Conservation (phyloP, 441 rosid genomes). For the Populus hybrid region DNA sequence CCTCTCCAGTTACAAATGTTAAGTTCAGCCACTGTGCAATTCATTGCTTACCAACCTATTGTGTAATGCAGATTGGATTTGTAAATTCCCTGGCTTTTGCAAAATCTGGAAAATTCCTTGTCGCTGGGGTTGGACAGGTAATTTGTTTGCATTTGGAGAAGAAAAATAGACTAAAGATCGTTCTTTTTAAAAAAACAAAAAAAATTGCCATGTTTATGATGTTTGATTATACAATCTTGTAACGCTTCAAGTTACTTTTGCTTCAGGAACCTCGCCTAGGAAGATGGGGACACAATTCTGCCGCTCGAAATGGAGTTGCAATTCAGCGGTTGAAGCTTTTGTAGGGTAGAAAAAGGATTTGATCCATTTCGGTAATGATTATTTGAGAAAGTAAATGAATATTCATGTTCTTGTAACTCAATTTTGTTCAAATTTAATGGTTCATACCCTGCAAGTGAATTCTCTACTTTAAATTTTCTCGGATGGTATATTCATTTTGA, state of each 20-base stretch:
- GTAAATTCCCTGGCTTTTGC: conserved; percentile 92
- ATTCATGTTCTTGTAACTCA: not conserved
- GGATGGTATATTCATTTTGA: not conserved
- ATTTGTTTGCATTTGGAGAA: conserved; percentile 6
- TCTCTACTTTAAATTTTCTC: not conserved
- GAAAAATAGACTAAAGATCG: not conserved
- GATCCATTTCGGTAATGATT: conserved; percentile 5
- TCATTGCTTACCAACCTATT: conserved; percentile 16
- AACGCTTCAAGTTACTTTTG: conserved; percentile 5
- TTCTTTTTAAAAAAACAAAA: too few relatives aligned
- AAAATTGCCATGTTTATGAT: not conserved
- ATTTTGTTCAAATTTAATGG: conserved; percentile 11
- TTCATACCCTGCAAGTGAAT: not conserved
- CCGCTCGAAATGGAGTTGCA: conserved; percentile 73
- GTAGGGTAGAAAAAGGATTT: conserved; percentile 22
- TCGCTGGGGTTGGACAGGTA: conserved; percentile 95
- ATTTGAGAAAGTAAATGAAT: conserved; percentile 6
- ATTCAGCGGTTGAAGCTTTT: conserved; percentile 61
- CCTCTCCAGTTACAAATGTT: not conserved
- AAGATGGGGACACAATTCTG: conserved; percentile 68
- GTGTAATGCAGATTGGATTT: conserved; percentile 56
- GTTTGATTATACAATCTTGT: not conserved
- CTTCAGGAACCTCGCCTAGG: conserved; percentile 89
- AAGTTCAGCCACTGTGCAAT: not conserved
- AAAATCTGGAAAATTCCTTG: conserved; percentile 73